A percentile compares a stretch with the other conserved stretches of the same genome.
Conservation (phyloP, 2,329 filamentous ascomycete genomes). For the Pseudocercospora vitis region DNA sequence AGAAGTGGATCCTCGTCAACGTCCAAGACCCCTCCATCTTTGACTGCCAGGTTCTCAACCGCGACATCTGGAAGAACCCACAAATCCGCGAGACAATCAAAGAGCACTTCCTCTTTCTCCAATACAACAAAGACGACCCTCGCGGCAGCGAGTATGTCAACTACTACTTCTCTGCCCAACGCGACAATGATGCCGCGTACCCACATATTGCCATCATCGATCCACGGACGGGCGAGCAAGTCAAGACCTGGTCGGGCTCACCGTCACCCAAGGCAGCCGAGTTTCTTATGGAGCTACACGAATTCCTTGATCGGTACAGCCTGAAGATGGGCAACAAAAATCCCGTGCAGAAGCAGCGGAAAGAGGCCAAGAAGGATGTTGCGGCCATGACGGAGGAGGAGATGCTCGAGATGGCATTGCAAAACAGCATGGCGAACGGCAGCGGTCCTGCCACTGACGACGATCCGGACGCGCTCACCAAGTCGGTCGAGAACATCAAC, state of each 20-base stretch:
- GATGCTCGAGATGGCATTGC: slow-evolving; percentile 90
- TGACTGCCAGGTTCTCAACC: slow-evolving; percentile 88
- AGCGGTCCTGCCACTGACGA: slow-evolving; percentile 56
- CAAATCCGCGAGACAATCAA: slow-evolving; percentile 75
- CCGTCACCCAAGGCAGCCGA: slow-evolving; percentile 74
- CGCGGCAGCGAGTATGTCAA: slow-evolving; percentile 78
- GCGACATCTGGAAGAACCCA: slow-evolving; percentile 91
- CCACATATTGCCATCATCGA: slow-evolving; percentile 96
- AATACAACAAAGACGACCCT: slow-evolving; percentile 84
- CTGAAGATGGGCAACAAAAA: slow-evolving; percentile 86
- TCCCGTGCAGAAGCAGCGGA: slow-evolving; percentile 77
- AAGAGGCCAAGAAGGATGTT: slow-evolving; percentile 67
- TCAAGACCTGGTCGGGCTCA: slow-evolving; percentile 90
- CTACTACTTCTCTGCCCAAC: slow-evolving; percentile 75
- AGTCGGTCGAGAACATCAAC: slow-evolving; percentile 47
- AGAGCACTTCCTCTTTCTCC: slow-evolving; percentile 94
- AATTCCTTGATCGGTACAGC: slow-evolving; percentile 97
- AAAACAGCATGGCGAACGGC: slow-evolving; percentile 74
- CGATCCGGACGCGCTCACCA: slow-evolving; percentile 87
- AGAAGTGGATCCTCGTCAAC: slow-evolving; percentile 95
- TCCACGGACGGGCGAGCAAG: slow-evolving; percentile 91
- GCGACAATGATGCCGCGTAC: slow-evolving; percentile 84
- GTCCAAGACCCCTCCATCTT: slow-evolving; percentile 92
- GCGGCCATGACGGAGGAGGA: slow-evolving; percentile 94
- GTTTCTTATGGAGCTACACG: slow-evolving; percentile 86